Conservation (phyloP, 2,329 filamentous ascomycete genomes). For the Elsinoe fawcettii region DNA sequence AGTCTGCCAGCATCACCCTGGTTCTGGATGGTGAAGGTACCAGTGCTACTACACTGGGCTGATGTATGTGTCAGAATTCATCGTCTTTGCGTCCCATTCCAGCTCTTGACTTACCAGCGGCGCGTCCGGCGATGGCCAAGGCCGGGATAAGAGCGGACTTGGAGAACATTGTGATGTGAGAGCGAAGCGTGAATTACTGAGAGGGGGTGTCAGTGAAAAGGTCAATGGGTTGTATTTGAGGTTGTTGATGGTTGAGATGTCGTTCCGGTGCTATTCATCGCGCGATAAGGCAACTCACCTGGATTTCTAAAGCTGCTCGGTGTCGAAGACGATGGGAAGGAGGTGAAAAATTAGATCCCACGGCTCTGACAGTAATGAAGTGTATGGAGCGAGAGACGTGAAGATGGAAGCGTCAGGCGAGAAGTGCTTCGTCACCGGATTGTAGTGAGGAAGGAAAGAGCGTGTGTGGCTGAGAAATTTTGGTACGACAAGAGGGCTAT, state of each 20-base stretch:
- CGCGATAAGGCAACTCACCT: constrained; percentile 12
- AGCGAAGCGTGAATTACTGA: constrained; percentile 11
- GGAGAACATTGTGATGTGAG: constrained; percentile 42
- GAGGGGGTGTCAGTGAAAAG: background rate
- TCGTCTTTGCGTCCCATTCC: background rate
- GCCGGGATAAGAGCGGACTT: constrained; percentile 50
- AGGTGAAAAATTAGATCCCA: constrained; percentile 8
- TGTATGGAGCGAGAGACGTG: constrained; percentile 6
- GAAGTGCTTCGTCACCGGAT: background rate
- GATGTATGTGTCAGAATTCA: constrained; percentile 13
- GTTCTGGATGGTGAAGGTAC: constrained; percentile 52
- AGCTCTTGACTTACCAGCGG: constrained; percentile 38
- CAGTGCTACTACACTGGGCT: constrained; percentile 35
- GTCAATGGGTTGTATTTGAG: background rate
- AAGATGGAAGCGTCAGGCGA: constrained; percentile 5
- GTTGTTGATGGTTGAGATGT: constrained; percentile 2
- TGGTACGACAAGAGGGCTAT: background rate
- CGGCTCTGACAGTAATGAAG: constrained; percentile 4
- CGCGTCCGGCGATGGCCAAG: constrained; percentile 47
- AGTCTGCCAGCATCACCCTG: constrained; percentile 53
- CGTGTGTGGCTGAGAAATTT: constrained; percentile 8
- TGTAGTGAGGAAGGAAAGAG: constrained; percentile 11
- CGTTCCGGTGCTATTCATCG: background rate
- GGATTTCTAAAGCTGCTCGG: constrained; percentile 15
- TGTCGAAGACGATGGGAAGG: constrained; percentile 7